Base-by-base conservation (phyloP, 345 rosid genomes). In the Aurinia saxatilis region DNA sequence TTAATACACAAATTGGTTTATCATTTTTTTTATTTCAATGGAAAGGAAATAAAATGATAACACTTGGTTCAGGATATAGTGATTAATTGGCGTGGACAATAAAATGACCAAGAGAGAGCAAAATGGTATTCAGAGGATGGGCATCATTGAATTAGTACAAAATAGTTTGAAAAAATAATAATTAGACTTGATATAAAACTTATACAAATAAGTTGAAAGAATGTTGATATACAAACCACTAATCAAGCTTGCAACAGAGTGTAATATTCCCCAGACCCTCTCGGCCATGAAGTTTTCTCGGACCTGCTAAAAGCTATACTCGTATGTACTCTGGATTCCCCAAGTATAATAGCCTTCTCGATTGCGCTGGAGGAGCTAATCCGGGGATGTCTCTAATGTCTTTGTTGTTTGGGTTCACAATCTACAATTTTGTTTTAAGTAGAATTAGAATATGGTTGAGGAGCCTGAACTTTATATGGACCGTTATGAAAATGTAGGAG, bases 351-450 rank as follows among this genome's bases (percentile, higher is more conserved):
- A 90, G 82, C 81, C 88, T 85, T 78, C 99, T 87, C 13, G 97
- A 42, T 3, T 91, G 97, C 14, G 90, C 96, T 23, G 97, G 99
- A 18, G 99, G 99, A 52, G 99, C 99, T 81, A 93, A 70, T 65
- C 99, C 99, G 21, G 99, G 99, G 75, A 93, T 85, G 81, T 93
- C 97, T 75, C 86, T 84, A 67, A 93, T 84, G 75, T 83, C 68
- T 62, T 90, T 93, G 86, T 93, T 93, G 75, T 68, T 78, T 17
- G 99, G 99, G 64, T 90, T 61, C 71, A 93, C 96, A 50, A 93
- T 74, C 99, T 93, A 93, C 96, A 54, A 93, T 71, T 97, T 91
- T n/a, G 14, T 13, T 64, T 6, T 10, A 38, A 27, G 5, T 45
- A 54, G 11, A 17, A 23, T 56, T 39, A 13, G 19, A 15, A 34